phyloP scores from a whole-genome alignment of 805 yeast genomes.

The Pichia thaimueangensis region DNA sequence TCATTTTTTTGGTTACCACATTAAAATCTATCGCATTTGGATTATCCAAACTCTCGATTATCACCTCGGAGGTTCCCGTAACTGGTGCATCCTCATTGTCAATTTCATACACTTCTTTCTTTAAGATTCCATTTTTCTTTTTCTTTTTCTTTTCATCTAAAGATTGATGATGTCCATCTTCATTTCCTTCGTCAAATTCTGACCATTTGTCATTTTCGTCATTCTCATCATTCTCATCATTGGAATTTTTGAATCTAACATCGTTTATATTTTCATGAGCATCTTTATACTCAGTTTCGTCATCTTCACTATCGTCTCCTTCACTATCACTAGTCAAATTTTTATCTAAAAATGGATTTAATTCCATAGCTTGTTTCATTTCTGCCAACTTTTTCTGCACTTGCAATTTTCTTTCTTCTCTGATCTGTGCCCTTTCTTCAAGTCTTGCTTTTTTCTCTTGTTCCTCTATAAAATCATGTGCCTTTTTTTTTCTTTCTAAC shows the following conservation, averaged over 20 bases:
- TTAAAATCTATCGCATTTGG: constrained; percentile 34
- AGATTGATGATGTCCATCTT: constrained; percentile 6
- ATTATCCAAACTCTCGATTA: constrained; percentile 49
- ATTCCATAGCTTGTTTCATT: constrained; percentile 34
- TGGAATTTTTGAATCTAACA: constrained; percentile 15
- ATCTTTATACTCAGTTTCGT: constrained; percentile 20
- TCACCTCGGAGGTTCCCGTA: constrained; percentile 41
- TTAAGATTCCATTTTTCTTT: constrained; percentile 36
- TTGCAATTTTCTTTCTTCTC: constrained; percentile 65
- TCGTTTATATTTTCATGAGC: constrained; percentile 13
- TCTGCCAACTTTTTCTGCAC: constrained; percentile 57
- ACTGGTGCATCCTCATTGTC: constrained; percentile 34
- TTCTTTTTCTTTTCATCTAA: constrained; percentile 14
- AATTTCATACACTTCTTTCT: constrained; percentile 36
- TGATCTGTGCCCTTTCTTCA: constrained; percentile 65
- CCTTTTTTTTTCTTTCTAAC: constrained; percentile 79
- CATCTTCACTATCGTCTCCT: constrained; percentile 12
- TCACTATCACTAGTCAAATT: constrained; percentile 24
- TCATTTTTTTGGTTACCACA: constrained; percentile 52
- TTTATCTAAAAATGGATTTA: constrained; percentile 14
- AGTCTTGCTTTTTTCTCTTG: constrained; percentile 65
- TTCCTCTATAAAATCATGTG: constrained; percentile 68
- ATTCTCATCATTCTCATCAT: constrained; percentile 8
- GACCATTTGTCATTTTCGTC: constrained; percentile 32
- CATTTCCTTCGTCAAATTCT: constrained; percentile 32